Conservation (phyloP, 2,329 filamentous ascomycete genomes). For the Achaetomium macrosporum region DNA sequence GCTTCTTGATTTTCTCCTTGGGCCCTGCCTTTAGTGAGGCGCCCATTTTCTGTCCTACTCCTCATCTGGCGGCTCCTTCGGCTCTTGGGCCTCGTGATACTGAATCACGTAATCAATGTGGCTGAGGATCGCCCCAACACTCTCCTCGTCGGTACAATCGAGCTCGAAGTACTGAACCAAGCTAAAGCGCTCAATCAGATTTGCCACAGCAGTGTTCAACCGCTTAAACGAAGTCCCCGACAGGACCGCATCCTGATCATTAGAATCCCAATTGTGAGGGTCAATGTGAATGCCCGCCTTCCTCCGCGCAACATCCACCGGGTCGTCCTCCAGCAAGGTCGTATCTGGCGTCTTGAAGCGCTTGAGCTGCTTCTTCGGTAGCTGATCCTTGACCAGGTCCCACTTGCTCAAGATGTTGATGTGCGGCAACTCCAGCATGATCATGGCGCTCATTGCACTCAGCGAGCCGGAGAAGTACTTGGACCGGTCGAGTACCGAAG, state of each 20-base stretch:
- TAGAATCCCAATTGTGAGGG: constrained; percentile 53
- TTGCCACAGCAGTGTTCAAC: constrained; percentile 81
- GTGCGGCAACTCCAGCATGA: constrained; percentile 95
- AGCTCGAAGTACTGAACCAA: constrained; percentile 95
- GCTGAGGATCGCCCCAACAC: constrained; percentile 74
- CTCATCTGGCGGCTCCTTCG: constrained; percentile 69
- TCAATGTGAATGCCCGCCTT: constrained; percentile 40
- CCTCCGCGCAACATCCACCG: constrained; percentile 45
- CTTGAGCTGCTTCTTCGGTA: constrained; percentile 82
- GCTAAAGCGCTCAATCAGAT: constrained; percentile 93
- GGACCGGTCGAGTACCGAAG: constrained; percentile 89
- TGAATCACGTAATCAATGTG: constrained; percentile 94
- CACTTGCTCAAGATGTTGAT: constrained; percentile 97
- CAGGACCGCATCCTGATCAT: constrained; percentile 66
- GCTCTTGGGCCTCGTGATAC: constrained; percentile 89
- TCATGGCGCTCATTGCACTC: constrained; percentile 97
- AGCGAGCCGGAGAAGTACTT: constrained; percentile 97
- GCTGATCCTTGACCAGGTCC: constrained; percentile 88
- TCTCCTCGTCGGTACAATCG: constrained; percentile 87
- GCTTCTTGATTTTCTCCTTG: background rate
- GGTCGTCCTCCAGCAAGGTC: constrained; percentile 74
- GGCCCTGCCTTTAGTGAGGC: background rate
- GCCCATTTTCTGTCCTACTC: constrained; percentile 42
- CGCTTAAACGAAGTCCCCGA: constrained; percentile 73
- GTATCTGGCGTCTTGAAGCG: constrained; percentile 85